Conservation (phyloP, 164 flowering plant species). For the Kalanchoe fedtschenkoi region DNA sequence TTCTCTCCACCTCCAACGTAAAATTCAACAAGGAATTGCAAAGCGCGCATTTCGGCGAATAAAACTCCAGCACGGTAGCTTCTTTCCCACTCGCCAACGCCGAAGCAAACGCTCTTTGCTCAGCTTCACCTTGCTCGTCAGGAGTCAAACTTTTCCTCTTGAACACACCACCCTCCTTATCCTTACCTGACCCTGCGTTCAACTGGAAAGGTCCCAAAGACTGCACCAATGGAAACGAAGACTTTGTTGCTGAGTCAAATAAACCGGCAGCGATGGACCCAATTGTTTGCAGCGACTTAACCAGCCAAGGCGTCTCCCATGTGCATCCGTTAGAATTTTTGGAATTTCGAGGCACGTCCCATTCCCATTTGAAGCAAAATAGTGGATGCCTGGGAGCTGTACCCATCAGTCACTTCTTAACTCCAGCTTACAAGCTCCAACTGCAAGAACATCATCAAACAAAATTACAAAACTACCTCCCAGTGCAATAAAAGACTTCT, state of each 20-base stretch:
- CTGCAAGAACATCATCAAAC: no score
- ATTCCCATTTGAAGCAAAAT: conserved; percentile 71
- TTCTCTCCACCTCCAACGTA: conserved; percentile 54
- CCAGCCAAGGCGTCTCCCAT: conserved; percentile 61
- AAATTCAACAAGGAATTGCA: conserved; percentile 67
- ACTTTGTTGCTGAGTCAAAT: conserved; percentile 24
- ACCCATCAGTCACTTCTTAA: neutral
- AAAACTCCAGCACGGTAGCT: conserved; percentile 83
- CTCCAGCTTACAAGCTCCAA: neutral
- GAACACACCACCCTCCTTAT: conserved; percentile 3
- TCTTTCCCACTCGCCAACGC: conserved; percentile 75
- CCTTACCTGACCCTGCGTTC: conserved; percentile 7
- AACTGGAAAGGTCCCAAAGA: conserved; percentile 12
- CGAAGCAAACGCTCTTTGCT: conserved; percentile 72
- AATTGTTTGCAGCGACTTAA: conserved; percentile 56
- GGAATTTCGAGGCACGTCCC: conserved; percentile 32
- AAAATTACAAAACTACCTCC: neutral
- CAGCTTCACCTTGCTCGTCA: conserved; percentile 80
- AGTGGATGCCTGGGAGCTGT: conserved; percentile 24
- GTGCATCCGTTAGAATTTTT: conserved; percentile 30
- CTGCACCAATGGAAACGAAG: conserved; percentile 14
- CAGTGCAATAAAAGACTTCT: neutral
- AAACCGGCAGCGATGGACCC: conserved; percentile 32
- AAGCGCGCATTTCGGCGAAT: conserved; percentile 84
- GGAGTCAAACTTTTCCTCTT: conserved; percentile 25